Conservation (phyloP, 2,329 filamentous ascomycete species). For the Berkeleyomyces rouxiae region DNA sequence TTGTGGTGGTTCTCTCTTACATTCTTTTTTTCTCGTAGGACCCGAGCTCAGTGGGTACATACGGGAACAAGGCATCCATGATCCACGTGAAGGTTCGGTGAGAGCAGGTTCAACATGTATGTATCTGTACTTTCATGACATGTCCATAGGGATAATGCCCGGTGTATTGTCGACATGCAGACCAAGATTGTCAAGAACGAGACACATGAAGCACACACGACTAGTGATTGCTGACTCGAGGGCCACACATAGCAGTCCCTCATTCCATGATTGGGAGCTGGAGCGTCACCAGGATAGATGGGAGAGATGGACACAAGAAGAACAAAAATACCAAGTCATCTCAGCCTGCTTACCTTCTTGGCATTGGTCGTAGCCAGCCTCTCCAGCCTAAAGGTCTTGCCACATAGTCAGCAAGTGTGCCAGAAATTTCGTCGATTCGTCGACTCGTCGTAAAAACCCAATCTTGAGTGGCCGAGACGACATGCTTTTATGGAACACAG, state of each 20-base stretch:
- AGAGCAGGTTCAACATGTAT: background rate
- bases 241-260: background rate
- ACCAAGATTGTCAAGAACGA: background rate
- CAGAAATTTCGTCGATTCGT: too few relatives aligned
- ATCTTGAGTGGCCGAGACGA: background rate
- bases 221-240: background rate
- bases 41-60: background rate
- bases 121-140: background rate
- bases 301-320: background rate
- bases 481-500: background rate
- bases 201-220: background rate
- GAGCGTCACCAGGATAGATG: background rate
- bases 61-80: background rate
- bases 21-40: background rate
- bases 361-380: background rate
- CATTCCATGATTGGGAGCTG: background rate
- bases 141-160: background rate
- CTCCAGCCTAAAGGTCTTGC: background rate
- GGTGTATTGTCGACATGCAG: background rate
- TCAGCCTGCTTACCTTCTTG: background rate
- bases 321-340: background rate
- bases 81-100: background rate
- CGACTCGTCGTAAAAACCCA: too few relatives aligned
- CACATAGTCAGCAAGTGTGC: background rate
- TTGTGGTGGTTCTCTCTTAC: background rate